phyloP scores from a whole-genome alignment of 371 early-diverging fungal species.

The Catenaria anguillulae region DNA sequence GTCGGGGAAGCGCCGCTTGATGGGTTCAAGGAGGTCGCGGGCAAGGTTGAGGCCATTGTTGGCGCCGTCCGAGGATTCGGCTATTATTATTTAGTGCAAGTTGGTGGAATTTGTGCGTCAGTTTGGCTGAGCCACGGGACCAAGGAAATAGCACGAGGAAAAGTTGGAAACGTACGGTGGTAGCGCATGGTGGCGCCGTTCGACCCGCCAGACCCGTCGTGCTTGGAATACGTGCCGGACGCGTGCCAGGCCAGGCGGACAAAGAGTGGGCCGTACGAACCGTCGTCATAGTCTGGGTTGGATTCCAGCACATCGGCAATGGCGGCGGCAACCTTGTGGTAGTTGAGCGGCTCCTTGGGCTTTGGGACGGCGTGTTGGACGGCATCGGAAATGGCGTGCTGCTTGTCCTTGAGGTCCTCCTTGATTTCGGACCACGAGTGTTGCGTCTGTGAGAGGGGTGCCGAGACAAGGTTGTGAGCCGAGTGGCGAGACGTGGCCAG shows the following conservation, averaged over 20 bases:
- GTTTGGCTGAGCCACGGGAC: too few relatives aligned
- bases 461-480: too few relatives aligned
- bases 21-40: conserved; percentile 57
- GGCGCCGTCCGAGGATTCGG: conserved; percentile 66
- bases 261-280: conserved; percentile 74
- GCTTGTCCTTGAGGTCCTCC: neutral
- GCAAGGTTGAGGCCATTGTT: conserved; percentile 74
- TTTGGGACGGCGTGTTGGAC: neutral
- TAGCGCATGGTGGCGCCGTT: conserved; percentile 74
- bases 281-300: conserved; percentile 68
- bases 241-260: conserved; percentile 87
- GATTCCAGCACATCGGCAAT: conserved; percentile 5
- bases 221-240: conserved; percentile 73
- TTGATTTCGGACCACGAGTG: neutral
- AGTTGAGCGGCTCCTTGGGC: conserved; percentile 1
- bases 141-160: too few relatives aligned
- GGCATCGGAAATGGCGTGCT: too few relatives aligned
- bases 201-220: conserved; percentile 69
- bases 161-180: neutral
- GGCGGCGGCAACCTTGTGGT: conserved; percentile 1
- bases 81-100: neutral
- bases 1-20: conserved; percentile 70
- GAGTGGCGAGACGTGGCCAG: too few relatives aligned
- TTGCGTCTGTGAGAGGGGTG: too few relatives aligned
- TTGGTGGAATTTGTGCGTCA: too few relatives aligned